Base-by-base conservation (phyloP, 2,329 filamentous ascomycete species). In the Aspergillus sp. region DNA sequence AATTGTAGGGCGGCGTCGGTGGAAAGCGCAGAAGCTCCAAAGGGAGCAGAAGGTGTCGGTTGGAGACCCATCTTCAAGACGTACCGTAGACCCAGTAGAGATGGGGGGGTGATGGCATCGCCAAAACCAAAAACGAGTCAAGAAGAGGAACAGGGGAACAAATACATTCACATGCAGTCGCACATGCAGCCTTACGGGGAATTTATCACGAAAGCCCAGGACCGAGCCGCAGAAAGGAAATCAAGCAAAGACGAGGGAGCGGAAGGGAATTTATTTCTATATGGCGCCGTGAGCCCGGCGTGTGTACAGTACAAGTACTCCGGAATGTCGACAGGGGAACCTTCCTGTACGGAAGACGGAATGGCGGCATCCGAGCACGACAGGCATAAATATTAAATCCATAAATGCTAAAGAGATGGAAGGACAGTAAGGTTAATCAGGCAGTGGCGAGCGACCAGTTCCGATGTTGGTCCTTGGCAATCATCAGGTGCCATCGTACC, bases 21-120 rank as follows among this genome's bases (percentile, higher is more conserved):
- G 6, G 66, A 59, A 32, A 56, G 52, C 31, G 61, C 55, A 6
- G 52, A 49, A 12, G 58, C 61, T 20, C 59, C 68, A 29, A 65
- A 65, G 10, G 67, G 64, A 18, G 60, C 60, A 50, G 65, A 65
- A 51, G 63, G 58, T 20, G 56, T 54, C n/a, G 63, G 61, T n/a
- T 62, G 59, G 24, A 56, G 55, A 46, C 49, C 54, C 59, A 65
- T 64, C 32, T 20, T 14, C 6, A 42, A 22, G 29, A 6, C 26
- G 51, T 18, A 18, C 20, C 24, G n/a, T 51, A 26, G 52, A 24
- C 26, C 22, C 18, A 45, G 36, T 26, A 9, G 52, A 9, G 31
- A 29, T 16, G 22, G 3, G n/a, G 12, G 26, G 12, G 16, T 5
- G 14, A 9, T 54, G 18, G 36, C 52, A 54, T 54, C 31, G 39